Evolutionary conservation across 441 rosid species (phyloP), one percentile per base, ranked within the genome.

Genomic region (Adansonia madagascariensis): DNA sequence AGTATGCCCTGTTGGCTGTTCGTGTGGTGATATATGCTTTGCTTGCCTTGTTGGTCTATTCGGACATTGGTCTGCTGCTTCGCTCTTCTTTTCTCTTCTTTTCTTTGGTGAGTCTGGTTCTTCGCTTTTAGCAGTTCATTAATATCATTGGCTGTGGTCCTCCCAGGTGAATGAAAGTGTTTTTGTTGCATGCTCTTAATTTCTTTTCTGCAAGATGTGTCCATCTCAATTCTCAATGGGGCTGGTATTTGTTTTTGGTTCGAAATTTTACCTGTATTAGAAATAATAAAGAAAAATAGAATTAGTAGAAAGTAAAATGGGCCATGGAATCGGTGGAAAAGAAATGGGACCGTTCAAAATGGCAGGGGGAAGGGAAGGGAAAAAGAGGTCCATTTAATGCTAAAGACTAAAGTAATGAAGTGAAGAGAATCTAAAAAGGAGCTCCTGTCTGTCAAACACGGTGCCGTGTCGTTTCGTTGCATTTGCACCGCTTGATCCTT

Each of bases 241-340:
- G 14, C 35, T 22, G 12, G 35, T 9, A 22, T 22, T 6, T n/a
- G 22, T 5, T 55, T 55, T 17, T 4, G n/a, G 24, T n/a, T 17
- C 1, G 57, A n/a, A 53, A 15, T 53, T 15, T 53, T 53, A 49
- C 62, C 31, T 57, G 62, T 8, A 20, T 18, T 57, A 18, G 5
- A 17, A n/a, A 6, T 55, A 55, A 55, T 55, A 17, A 55, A 55
- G 52, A 47, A 47, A 14, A 50, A 14, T 41, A 41, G 8, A 41
- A 6, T 7, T 41, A 41, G 44, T 41, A 3, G 15, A 50, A 8
- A 22, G 20, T 18, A 56, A n/a, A 41, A 24, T 47, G 76, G 80
- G 66, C 3, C 62, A 46, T 5, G 76, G 73, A 44, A 78, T 73
- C 67, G 31, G 39, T 9, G 24, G 8, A 43, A 72, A 72, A 22